Conservation (phyloP, 202 grass and related monocot genomes). For the Setaria italica region DNA sequence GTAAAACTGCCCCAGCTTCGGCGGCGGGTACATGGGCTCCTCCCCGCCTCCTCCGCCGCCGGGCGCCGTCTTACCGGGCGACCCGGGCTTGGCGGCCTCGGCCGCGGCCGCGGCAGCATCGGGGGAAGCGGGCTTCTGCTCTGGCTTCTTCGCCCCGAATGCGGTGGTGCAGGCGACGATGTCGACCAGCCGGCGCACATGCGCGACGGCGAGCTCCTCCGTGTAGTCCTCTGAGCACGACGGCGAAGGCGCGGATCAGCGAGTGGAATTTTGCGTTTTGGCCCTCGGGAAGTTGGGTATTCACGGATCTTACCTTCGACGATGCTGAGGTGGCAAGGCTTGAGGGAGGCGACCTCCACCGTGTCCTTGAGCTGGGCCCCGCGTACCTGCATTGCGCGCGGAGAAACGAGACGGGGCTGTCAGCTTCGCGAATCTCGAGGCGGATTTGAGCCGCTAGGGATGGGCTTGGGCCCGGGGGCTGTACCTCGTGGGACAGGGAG, state of each 20-base stretch:
- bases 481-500: slow-evolving; percentile 89
- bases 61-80: slow-evolving; percentile 36
- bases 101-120: slow-evolving; percentile 35
- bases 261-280: slow-evolving; percentile 8
- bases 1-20: slow-evolving; percentile 91
- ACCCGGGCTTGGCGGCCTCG: slow-evolving; percentile 43
- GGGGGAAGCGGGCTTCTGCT: slow-evolving; percentile 46
- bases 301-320: slow-evolving; percentile 63
- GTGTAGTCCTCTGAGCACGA: slow-evolving; percentile 78
- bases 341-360: slow-evolving; percentile 75
- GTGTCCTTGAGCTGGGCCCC: slow-evolving; percentile 78
- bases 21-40: slow-evolving; percentile 90
- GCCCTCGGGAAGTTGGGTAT: background rate
- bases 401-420: background rate
- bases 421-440: slow-evolving; percentile 17
- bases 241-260: background rate
- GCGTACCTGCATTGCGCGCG: slow-evolving; percentile 60
- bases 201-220: slow-evolving; percentile 82
- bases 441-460: background rate
- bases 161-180: slow-evolving; percentile 86
- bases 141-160: slow-evolving; percentile 63
- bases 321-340: slow-evolving; percentile 81
- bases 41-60: slow-evolving; percentile 52
- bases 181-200: slow-evolving; percentile 81
- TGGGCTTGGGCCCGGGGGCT: background rate